phyloP scores from a whole-genome alignment of 2,329 filamentous ascomycete genomes.

The Colletotrichum karsti region DNA sequence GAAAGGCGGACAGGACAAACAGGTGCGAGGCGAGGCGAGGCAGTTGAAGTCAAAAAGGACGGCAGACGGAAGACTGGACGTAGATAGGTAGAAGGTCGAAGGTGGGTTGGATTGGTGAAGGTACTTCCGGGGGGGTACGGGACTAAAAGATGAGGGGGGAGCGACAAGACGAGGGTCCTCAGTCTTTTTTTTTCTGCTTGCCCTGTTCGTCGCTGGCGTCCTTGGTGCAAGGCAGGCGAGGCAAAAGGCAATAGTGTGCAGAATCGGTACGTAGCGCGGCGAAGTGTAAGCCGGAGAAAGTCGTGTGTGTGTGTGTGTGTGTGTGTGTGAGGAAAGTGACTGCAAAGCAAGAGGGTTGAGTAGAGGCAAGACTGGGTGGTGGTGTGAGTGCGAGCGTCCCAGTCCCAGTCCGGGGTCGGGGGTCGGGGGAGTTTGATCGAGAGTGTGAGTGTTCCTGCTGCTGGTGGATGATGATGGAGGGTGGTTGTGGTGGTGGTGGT shows the following conservation, averaged over 20 bases:
- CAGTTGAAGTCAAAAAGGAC: constrained; percentile 21
- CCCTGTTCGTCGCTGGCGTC: background rate
- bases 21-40: constrained; percentile 1
- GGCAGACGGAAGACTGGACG: background rate
- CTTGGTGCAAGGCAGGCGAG: background rate
- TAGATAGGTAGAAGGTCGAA: constrained; percentile 1
- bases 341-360: background rate
- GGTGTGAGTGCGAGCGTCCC: background rate
- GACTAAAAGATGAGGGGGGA: constrained; percentile 21
- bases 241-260: constrained; percentile 17
- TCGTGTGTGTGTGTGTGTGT: background rate
- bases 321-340: background rate
- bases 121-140: constrained; percentile 20
- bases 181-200: constrained; percentile 10
- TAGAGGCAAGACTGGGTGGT: background rate
- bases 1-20: background rate
- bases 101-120: constrained; percentile 8
- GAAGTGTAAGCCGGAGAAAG: background rate
- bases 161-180: constrained; percentile 23
- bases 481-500: constrained; percentile 4
- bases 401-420: constrained; percentile 11
- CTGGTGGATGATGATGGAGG: constrained; percentile 5
- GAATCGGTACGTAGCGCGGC: constrained; percentile 6
- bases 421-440: background rate
- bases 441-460: constrained; percentile 11